Evolutionary conservation across 1,284 basidiomycete species (phyloP).

Genomic region (Ceratobasidium sp.): DNA sequence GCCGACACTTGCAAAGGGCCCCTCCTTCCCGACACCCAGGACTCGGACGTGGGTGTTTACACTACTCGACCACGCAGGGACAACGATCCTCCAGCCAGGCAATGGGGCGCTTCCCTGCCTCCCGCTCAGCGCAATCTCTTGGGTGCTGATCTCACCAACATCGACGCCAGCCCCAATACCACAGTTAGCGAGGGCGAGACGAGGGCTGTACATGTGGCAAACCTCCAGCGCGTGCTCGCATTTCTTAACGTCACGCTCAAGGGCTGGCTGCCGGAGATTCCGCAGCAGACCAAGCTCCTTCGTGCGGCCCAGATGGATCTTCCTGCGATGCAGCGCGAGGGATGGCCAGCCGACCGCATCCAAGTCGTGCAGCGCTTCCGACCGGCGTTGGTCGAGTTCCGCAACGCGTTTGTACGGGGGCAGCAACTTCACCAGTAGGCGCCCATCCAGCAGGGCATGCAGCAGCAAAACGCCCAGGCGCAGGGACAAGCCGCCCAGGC

Average conservation of each 20-base stretch:
- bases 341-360: conserved; percentile 11
- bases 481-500: too few relatives aligned
- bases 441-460: background rate
- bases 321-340: conserved; percentile 3
- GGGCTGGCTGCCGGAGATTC: conserved; percentile 19
- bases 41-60: conserved; percentile 1
- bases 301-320: conserved; percentile 19
- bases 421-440: background rate
- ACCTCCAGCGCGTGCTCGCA: background rate
- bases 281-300: conserved; percentile 13
- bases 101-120: too few relatives aligned
- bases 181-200: background rate
- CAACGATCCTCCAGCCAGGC: background rate
- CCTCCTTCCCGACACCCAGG: conserved; percentile 2
- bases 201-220: background rate
- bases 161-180: background rate
- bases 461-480: too few relatives aligned
- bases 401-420: background rate
- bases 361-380: background rate
- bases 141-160: background rate
- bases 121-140: too few relatives aligned
- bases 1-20: conserved; percentile 4
- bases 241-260: conserved; percentile 8
- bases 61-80: background rate
- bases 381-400: conserved; percentile 1